Evolutionary conservation across 106 monocot genomes (phyloP), one percentile per base, ranked within the genome.

Genomic region (Cymbidium sinense): DNA sequence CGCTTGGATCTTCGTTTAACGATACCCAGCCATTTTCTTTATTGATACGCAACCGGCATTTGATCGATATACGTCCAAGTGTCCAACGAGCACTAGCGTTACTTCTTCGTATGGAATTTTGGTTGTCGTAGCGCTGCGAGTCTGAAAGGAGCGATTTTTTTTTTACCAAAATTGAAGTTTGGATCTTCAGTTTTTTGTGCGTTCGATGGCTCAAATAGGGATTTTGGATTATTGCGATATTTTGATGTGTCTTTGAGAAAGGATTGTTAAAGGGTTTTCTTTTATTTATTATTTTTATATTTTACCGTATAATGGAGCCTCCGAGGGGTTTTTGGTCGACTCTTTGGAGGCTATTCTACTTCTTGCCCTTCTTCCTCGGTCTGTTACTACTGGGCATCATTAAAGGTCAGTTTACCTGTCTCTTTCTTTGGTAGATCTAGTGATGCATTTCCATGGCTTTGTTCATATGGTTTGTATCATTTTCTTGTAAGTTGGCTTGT

Each of bases 281-380:
- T 44, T 25, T 50, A 0, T 6, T 2, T 29, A 3, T 29, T 75
- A 2, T 21, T 47, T 75, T 19, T 44, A 33, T 29, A 28, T 73
- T 27, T 41, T 10, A 20, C 21, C 23, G 6, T 18, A 5, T 34
- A 41, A 76, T 76, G 76, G 76, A 55, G 41, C 76, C 76, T 54
- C 76, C 50, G 19, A 76, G 76, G n/a, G 54, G 76, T 0, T 76
- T 76, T 54, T 76, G 50, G 50, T 29, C 52, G 50, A 76, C 76
- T 19, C 54, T 76, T 12, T 76, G 76, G 76, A 51, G 34, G 52
- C 30, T 76, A 29, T 54, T 50, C 76, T 76, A 76, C 54, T 76
- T 76, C 52, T 34, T 76, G 76, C 54, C 54, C 21, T 52, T 55
- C 54, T 76, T 76, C 54, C 29, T 55, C 5, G 76, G 76, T 76